Evolutionary conservation across 2,329 filamentous ascomycete species (phyloP), one percentile per base, ranked within the genome.

Genomic region (Polytolypa hystricis): DNA sequence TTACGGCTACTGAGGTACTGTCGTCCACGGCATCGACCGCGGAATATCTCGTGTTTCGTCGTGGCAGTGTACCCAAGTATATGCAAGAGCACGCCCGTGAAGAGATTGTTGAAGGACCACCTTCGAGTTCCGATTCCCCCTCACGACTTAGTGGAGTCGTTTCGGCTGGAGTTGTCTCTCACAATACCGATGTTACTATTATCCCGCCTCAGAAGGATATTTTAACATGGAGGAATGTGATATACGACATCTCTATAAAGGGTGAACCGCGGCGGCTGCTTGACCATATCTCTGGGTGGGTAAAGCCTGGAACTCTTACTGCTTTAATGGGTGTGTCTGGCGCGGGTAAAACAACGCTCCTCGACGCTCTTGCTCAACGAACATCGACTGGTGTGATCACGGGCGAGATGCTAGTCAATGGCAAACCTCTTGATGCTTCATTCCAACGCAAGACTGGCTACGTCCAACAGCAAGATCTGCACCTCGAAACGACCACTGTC

Each of bases 401-500:
- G 0, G 77, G 77, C 4, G 71, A 78, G 36, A 79, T 80, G 71
- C 57, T 80, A 9, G 75, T 81, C 8, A 74, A 79, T 42, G 77
- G 76, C 3, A 69, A 61, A 38, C 64, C 67, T 0, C 62, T 71
- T 0, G 71, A 74, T 43, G 57, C 59, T 4, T 71, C 67, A 32
- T 81, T 81, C 44, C 75, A 79, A 41, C 65, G 77, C 5, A 76
- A 77, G 51, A 79, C 74, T 0, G 77, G 77, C 0, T 81, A 81
- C 46, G 76, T 78, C 0, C 76, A 81, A 45, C 77, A 81, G 40
- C 74, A 81, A 53, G 76, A 83, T 71, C 69, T 94, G 5, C 87
- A 94, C 56, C 66, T 93, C 26, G 70, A 79, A 30, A 93, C 85
- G 0, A 76, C 80, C 0, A 94, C 87, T 1, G 86, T 94, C 26